Conservation (phyloP, 495 filamentous ascomycete species). For the Ascodesmis nigricans region DNA sequence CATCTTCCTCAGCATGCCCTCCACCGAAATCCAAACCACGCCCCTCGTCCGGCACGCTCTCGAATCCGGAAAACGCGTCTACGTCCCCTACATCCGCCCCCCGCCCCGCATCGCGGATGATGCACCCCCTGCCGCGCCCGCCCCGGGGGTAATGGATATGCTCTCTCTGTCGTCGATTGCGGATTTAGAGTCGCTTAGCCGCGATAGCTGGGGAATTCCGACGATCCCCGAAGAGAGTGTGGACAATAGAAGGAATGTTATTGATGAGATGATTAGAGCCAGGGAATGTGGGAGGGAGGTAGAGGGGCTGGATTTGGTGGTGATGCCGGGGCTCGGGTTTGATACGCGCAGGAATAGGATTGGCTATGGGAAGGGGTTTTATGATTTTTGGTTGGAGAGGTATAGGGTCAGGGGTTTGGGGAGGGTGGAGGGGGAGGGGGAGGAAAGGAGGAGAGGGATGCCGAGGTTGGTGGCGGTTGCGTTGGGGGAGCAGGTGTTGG, state of each 20-base stretch:
- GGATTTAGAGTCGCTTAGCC: slow-evolving; percentile 54
- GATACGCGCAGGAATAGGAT: slow-evolving; percentile 52
- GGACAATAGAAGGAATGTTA: slow-evolving; percentile 39
- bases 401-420: slow-evolving; percentile 25
- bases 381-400: slow-evolving; percentile 71
- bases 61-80: slow-evolving; percentile 44
- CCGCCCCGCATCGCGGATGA: slow-evolving; percentile 23
- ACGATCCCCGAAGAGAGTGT: slow-evolving; percentile 43
- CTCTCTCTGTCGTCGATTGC: slow-evolving; percentile 44
- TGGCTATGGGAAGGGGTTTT: slow-evolving; percentile 92
- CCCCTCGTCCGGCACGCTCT: slow-evolving; percentile 54
- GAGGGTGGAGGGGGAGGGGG: slow-evolving; percentile 22
- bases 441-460: slow-evolving; percentile 29
- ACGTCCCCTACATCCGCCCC: slow-evolving; percentile 70
- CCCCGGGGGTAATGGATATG: slow-evolving; percentile 75
- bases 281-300: too few relatives aligned
- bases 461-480: slow-evolving; percentile 55
- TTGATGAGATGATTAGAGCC: too few relatives aligned
- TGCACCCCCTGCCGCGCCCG: slow-evolving; percentile 22
- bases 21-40: slow-evolving; percentile 59
- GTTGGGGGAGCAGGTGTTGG: slow-evolving; percentile 68
- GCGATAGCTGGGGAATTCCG: slow-evolving; percentile 84
- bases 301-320: slow-evolving; percentile 53
- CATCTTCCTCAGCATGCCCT: slow-evolving; percentile 82
- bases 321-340: slow-evolving; percentile 90